Percentiles rank a stretch among this genome's conserved stretches.
These are phyloP conservation scores for Chaetomiaceae sp. DNA, from an alignment of 2,329 filamentous ascomycete genomes.

Conservation along the genomic window DNA sequence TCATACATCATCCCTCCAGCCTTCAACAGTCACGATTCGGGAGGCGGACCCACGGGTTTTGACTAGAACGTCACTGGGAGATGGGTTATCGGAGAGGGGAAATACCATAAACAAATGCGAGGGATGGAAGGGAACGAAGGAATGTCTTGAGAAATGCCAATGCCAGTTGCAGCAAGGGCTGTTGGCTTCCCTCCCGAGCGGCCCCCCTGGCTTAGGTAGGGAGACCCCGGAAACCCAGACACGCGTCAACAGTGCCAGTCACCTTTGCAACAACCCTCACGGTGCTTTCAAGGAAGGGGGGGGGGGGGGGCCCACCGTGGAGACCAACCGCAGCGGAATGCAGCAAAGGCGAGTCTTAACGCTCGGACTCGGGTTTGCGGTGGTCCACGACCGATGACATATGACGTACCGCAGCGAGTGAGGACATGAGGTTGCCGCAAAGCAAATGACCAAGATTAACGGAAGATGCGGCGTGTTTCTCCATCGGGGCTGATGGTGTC, in stretches of 20 bases:
- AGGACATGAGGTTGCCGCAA: neutral
- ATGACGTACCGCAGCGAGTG: constrained; percentile 19
- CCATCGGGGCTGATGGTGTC: constrained; percentile 6
- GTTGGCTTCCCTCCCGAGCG: no score
- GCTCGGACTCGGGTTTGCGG: constrained; percentile 6
- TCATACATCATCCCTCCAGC: neutral
- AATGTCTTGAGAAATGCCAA: constrained; percentile 13
- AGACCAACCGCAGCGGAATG: constrained; percentile 10
- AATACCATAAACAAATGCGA: constrained; percentile 12
- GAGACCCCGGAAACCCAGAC: no score
- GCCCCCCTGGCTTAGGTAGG: no score
- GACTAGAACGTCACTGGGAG: constrained; percentile 5
- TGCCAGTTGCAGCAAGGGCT: constrained; percentile 6
- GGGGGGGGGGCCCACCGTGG: neutral
- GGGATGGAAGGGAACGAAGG: constrained; percentile 11
- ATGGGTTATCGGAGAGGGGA: constrained; percentile 9
- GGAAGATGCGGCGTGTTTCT: constrained; percentile 3
- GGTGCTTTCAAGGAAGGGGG: neutral
- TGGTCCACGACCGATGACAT: neutral
- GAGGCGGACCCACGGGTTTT: constrained; percentile 1
- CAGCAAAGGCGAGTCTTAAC: neutral
- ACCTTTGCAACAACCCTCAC: neutral
- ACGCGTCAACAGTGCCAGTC: neutral
- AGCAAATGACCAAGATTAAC: constrained; percentile 5
- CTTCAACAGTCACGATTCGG: neutral